These are phyloP conservation scores for Phaseolus lunatus DNA, from an alignment of 306 rosid genomes.

Conservation along the genomic window DNA sequence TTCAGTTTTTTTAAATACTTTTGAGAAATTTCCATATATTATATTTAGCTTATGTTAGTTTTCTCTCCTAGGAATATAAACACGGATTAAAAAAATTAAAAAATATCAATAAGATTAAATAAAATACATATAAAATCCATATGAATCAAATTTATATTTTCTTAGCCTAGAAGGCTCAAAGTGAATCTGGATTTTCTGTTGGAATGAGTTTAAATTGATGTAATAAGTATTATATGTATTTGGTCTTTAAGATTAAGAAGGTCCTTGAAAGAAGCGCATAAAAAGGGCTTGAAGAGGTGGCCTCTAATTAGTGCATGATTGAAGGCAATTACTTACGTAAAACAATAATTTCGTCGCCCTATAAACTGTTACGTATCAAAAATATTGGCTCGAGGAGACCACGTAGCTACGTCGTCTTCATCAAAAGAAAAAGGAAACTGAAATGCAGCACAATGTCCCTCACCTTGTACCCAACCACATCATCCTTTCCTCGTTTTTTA, in stretches of 20 bases:
- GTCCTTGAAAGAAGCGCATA: slow-evolving; percentile 29
- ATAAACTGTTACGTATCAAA: slow-evolving; percentile 31
- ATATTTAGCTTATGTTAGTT: no score
- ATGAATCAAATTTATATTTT: no score
- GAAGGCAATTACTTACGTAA: slow-evolving; percentile 49
- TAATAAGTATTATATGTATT: no score
- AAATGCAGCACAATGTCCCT: slow-evolving; percentile 9
- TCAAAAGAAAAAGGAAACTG: slow-evolving; percentile 12
- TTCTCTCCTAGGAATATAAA: no score
- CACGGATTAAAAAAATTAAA: no score
- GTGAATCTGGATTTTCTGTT: background rate
- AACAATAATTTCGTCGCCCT: slow-evolving; percentile 40
- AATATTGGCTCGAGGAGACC: background rate
- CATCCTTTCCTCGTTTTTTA: slow-evolving; percentile 13
- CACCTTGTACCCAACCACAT: slow-evolving; percentile 14
- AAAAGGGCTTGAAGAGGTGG: slow-evolving; percentile 31
- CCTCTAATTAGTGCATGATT: slow-evolving; percentile 66
- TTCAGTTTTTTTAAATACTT: no score
- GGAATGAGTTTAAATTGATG: background rate
- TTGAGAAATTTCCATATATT: no score
- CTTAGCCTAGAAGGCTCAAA: no score
- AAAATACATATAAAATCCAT: no score
- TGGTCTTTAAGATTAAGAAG: no score
- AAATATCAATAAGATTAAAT: no score
- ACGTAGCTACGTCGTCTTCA: slow-evolving; percentile 1